phyloP scores from a whole-genome alignment of 2,329 filamentous ascomycete species.

The Botryotinia narcissicola region DNA sequence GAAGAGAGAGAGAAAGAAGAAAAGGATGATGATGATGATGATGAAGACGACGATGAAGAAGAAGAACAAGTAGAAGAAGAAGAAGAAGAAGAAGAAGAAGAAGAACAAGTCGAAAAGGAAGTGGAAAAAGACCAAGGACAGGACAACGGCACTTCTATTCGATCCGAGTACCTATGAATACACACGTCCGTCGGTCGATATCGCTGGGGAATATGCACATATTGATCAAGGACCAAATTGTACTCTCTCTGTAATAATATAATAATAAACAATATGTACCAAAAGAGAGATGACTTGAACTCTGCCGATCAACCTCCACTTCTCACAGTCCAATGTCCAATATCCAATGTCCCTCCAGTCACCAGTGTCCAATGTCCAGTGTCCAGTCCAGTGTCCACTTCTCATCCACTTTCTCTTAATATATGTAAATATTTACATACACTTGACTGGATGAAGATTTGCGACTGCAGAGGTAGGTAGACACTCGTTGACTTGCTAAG shows the following conservation, averaged over 20 bases:
- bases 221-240: background rate
- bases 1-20: background rate
- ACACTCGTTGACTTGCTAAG: background rate
- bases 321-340: background rate
- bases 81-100: background rate
- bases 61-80: background rate
- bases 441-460: conserved; percentile 6
- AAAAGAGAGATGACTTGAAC: background rate
- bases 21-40: background rate
- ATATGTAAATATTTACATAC: background rate
- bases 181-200: background rate
- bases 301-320: conserved; percentile 15
- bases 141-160: background rate
- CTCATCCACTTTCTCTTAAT: conserved; percentile 1
- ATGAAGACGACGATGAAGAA: background rate
- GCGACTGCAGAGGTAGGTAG: background rate
- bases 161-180: background rate
- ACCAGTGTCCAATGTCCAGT: background rate
- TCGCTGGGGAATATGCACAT: background rate
- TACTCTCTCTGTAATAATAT: background rate
- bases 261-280: background rate
- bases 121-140: background rate
- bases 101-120: background rate
- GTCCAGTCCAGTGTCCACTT: background rate
- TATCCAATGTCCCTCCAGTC: background rate